phyloP scores from a whole-genome alignment of 345 rosid species.

The Citrus unshiu region DNA sequence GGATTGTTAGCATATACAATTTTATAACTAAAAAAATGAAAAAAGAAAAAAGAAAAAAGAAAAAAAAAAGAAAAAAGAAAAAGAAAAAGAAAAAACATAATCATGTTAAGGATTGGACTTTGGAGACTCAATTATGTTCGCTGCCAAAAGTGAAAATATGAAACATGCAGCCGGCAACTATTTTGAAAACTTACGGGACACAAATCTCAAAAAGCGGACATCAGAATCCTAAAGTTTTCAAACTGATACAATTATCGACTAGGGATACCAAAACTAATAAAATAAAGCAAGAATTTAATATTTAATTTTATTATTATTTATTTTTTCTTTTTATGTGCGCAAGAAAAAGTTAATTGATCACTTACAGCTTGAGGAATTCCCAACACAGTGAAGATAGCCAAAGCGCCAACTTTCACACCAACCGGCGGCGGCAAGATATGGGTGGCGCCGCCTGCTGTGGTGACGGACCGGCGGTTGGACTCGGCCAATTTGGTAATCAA shows the following conservation, averaged over 20 bases:
- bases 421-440: slow-evolving; percentile 33
- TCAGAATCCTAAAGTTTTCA: not conserved
- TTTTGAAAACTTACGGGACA: not conserved
- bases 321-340: too few relatives aligned
- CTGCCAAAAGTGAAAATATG: not conserved
- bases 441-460: not conserved
- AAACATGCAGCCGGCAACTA: not conserved
- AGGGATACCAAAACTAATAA: too few relatives aligned
- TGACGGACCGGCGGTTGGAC: slow-evolving; percentile 28
- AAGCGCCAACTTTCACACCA: slow-evolving; percentile 49
- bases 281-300: too few relatives aligned
- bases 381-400: slow-evolving; percentile 57
- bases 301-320: too few relatives aligned
- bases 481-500: slow-evolving; percentile 60
- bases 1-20: too few relatives aligned
- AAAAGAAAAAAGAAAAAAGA: too few relatives aligned
- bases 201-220: not conserved
- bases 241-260: not conserved
- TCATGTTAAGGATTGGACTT: not conserved
- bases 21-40: too few relatives aligned
- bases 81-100: not conserved
- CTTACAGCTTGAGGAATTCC: slow-evolving; percentile 85
- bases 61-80: too few relatives aligned
- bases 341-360: too few relatives aligned
- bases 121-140: not conserved